Evolutionary conservation across 176 grass and related monocot species (phyloP).

Genomic region (Elaeis guineensis): DNA sequence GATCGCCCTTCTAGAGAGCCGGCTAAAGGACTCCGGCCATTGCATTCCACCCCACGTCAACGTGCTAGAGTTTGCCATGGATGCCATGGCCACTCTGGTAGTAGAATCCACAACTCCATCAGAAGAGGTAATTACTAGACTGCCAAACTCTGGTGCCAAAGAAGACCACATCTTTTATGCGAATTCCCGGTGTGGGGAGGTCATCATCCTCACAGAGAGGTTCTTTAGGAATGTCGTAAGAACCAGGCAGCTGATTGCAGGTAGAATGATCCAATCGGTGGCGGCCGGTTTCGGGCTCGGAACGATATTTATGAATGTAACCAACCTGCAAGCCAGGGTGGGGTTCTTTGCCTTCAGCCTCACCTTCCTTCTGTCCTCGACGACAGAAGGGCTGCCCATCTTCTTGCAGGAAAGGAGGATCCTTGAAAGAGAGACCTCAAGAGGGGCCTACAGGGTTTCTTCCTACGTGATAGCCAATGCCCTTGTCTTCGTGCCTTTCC

Average conservation of each 20-base stretch:
- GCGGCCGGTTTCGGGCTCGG: conserved; percentile 54
- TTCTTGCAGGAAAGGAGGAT: conserved; percentile 80
- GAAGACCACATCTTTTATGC: conserved; percentile 28
- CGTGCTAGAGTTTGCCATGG: conserved; percentile 87
- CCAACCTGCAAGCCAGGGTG: conserved; percentile 53
- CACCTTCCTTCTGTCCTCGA: conserved; percentile 82
- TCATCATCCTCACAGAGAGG: conserved; percentile 38
- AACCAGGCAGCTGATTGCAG: conserved; percentile 59
- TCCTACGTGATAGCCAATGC: conserved; percentile 71
- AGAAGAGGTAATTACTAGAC: not conserved
- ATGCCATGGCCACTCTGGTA: conserved; percentile 30
- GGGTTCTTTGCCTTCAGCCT: conserved; percentile 96
- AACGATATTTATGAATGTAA: conserved; percentile 58
- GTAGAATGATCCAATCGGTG: conserved; percentile 52
- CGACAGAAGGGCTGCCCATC: conserved; percentile 67
- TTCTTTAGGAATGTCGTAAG: conserved; percentile 59
- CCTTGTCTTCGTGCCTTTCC: conserved; percentile 57
- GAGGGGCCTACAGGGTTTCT: conserved; percentile 76
- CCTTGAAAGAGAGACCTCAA: conserved; percentile 66
- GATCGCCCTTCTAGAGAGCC: conserved; percentile 37
- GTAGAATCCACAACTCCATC: not conserved
- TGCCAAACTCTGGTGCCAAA: not conserved
- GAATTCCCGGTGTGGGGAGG: conserved; percentile 44
- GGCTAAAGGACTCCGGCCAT: conserved; percentile 44
- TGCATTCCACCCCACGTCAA: conserved; percentile 76